phyloP scores from a whole-genome alignment of 2,329 filamentous ascomycete genomes.

The Venturia pyrina region DNA sequence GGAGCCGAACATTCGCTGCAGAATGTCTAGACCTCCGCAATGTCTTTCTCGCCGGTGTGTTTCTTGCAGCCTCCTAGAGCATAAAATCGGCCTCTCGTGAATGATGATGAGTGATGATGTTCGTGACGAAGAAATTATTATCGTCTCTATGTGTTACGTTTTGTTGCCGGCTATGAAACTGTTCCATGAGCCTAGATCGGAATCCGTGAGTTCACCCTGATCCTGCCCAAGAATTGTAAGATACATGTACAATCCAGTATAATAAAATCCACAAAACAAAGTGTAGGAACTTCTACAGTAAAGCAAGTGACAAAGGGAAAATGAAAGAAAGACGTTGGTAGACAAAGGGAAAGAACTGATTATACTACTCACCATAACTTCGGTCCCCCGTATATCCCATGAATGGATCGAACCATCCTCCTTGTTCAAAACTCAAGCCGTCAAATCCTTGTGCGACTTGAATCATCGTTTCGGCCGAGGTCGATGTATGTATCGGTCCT shows the following conservation, averaged over 20 bases:
- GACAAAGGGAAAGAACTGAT: not conserved
- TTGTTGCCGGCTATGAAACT: not conserved
- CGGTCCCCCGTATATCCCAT: conserved; percentile 15
- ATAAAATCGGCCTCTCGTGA: not conserved
- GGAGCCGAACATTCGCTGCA: not conserved
- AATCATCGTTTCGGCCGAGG: conserved; percentile 13
- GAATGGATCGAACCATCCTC: conserved; percentile 19
- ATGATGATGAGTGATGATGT: not conserved
- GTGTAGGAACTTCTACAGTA: too few relatives aligned
- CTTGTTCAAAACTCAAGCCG: conserved; percentile 17
- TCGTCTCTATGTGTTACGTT: not conserved
- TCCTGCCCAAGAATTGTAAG: not conserved
- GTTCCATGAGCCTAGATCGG: not conserved
- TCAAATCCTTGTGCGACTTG: conserved; percentile 16
- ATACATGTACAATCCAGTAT: not conserved
- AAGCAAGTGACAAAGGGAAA: not conserved
- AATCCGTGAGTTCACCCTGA: not conserved
- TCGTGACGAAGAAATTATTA: not conserved
- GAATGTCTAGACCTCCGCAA: not conserved
- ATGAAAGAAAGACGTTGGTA: not conserved
- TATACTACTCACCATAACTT: conserved; percentile 6
- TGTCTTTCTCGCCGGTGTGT: not conserved
- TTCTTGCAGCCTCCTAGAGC: not conserved
- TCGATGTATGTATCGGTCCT: conserved; percentile 17
- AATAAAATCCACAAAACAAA: not conserved